Conservation (phyloP, 768 basidiomycete genomes). For the Lactarius trivialis region DNA sequence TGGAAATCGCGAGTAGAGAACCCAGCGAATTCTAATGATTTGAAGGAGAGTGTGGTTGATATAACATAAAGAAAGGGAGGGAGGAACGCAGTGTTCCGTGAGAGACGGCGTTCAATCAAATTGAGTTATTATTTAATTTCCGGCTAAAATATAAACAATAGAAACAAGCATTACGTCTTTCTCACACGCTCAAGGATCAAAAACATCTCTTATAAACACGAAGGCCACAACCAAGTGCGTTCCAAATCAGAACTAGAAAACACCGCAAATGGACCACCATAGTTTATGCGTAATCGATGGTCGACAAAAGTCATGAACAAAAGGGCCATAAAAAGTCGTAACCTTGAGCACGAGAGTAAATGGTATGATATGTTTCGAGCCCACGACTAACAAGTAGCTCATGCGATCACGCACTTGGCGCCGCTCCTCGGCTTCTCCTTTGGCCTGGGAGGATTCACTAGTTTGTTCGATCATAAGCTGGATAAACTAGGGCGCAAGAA, state of each 20-base stretch:
- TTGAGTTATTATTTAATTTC: neutral
- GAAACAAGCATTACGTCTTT: neutral
- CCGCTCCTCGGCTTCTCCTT: constrained; percentile 46
- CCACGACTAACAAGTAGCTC: constrained; percentile 16
- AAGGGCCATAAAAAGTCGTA: constrained; percentile 49
- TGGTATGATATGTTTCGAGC: constrained; percentile 46
- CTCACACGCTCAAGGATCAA: constrained; percentile 7
- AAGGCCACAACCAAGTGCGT: constrained; percentile 12
- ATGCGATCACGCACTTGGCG: constrained; percentile 61
- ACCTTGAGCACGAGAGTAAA: constrained; percentile 64
- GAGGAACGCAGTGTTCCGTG: neutral
- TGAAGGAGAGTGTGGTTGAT: neutral
- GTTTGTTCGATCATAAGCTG: constrained; percentile 3
- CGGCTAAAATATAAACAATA: neutral
- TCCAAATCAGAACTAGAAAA: constrained; percentile 12
- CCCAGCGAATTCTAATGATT: neutral
- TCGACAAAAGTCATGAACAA: constrained; percentile 20
- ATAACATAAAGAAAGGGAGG: neutral
- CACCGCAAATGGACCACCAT: constrained; percentile 12
- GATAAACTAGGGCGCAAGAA: neutral
- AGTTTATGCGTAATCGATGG: constrained; percentile 28
- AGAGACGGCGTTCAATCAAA: neutral
- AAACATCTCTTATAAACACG: constrained; percentile 14
- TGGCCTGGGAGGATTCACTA: constrained; percentile 72
- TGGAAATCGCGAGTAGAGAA: neutral